These are phyloP conservation scores for Podila horticola DNA, from an alignment of 192 early-diverging fungal genomes.

Conservation along the genomic window DNA sequence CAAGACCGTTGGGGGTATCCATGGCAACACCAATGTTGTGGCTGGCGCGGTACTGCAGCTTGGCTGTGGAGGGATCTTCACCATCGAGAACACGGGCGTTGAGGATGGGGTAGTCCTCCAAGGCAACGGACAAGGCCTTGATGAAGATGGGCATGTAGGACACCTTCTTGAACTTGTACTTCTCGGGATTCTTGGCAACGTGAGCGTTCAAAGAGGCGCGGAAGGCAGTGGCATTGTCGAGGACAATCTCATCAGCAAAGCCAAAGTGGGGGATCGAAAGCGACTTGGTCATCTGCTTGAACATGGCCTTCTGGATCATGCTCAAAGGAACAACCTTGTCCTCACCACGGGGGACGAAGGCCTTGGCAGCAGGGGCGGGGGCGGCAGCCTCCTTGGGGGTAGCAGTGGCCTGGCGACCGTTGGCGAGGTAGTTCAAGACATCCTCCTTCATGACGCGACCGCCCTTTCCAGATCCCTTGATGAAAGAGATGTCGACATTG, in stretches of 20 bases:
- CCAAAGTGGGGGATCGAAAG: conserved; percentile 95
- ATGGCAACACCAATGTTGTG: conserved; percentile 98
- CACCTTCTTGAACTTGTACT: conserved; percentile 75
- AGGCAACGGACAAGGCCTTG: conserved; percentile 87
- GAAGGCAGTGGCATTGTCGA: conserved; percentile 74
- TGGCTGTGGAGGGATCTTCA: conserved; percentile 56
- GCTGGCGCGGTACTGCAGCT: conserved; percentile 75
- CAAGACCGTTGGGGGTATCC: conserved; percentile 94
- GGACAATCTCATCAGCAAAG: conserved; percentile 89
- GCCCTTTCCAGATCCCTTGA: conserved; percentile 84
- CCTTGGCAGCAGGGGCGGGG: conserved; percentile 28
- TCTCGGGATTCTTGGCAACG: conserved; percentile 58
- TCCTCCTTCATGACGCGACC: conserved; percentile 96
- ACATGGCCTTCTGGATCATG: conserved; percentile 97
- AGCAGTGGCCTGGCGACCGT: conserved; percentile 40
- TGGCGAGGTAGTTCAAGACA: conserved; percentile 68
- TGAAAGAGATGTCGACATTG: conserved; percentile 74
- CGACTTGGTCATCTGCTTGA: conserved; percentile 93
- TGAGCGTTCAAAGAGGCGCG: conserved; percentile 74
- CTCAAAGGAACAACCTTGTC: conserved; percentile 76
- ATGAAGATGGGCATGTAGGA: conserved; percentile 97
- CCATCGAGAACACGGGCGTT: conserved; percentile 75
- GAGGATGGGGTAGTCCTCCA: conserved; percentile 86
- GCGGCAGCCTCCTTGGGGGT: conserved; percentile 30
- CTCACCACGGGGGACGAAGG: conserved; percentile 42